Conservation (phyloP, 805 yeast species). For the Cyberlindnera misumaiensis region DNA sequence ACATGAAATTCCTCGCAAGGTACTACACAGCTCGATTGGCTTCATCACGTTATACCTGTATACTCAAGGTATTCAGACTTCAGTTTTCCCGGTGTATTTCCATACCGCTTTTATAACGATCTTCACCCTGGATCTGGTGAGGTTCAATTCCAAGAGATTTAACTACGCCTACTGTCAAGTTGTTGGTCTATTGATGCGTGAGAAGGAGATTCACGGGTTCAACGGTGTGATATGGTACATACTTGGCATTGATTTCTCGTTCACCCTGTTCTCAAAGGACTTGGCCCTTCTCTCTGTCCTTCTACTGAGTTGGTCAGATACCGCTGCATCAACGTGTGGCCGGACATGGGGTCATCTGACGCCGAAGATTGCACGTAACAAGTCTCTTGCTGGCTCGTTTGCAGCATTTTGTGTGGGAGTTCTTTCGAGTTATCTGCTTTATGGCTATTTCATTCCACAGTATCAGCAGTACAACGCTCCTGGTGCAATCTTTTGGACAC, state of each 20-base stretch:
- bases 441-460: constrained; percentile 65
- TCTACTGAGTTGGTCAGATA: constrained; percentile 92
- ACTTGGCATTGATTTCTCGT: constrained; percentile 69
- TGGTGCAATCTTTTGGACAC: constrained; percentile 59
- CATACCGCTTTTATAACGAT: constrained; percentile 47
- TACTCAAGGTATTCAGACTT: constrained; percentile 48
- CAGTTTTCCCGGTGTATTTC: constrained; percentile 55
- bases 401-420: constrained; percentile 81
- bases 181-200: constrained; percentile 82
- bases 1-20: constrained; percentile 86
- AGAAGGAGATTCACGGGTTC: constrained; percentile 59
- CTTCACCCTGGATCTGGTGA: constrained; percentile 55
- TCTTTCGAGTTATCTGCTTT: constrained; percentile 55
- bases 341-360: constrained; percentile 79
- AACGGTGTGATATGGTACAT: constrained; percentile 90
- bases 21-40: constrained; percentile 86
- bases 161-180: constrained; percentile 59
- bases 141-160: constrained; percentile 56
- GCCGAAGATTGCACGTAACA: constrained; percentile 65
- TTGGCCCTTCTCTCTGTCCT: constrained; percentile 69
- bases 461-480: constrained; percentile 48
- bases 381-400: constrained; percentile 83
- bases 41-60: constrained; percentile 71
- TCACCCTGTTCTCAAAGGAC: constrained; percentile 69
- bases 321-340: constrained; percentile 94